phyloP scores from a whole-genome alignment of 495 filamentous ascomycete species.

The Sabuloglossum arenarium region DNA sequence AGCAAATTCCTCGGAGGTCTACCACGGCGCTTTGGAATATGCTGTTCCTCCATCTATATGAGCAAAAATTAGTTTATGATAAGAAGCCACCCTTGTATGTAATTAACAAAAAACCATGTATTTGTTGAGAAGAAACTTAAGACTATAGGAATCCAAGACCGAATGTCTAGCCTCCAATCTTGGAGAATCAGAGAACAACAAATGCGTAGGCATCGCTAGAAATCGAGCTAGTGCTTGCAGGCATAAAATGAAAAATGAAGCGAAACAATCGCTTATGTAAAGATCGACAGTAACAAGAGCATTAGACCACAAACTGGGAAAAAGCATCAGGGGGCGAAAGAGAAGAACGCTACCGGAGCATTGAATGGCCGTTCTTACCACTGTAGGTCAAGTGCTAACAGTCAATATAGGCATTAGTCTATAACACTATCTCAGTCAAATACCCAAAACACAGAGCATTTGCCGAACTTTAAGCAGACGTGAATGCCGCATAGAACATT shows the following conservation, averaged over 20 bases:
- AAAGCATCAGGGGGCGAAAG: not conserved
- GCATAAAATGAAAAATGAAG: not conserved
- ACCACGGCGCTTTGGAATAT: not conserved
- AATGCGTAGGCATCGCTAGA: not conserved
- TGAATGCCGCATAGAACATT: not conserved
- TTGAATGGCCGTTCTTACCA: not conserved
- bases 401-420: not conserved
- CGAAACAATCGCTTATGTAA: not conserved
- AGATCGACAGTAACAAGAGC: not conserved
- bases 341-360: not conserved
- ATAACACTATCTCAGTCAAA: not conserved
- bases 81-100: not conserved
- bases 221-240: not conserved
- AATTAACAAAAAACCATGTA: not conserved
- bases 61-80: not conserved
- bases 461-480: not conserved
- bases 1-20: not conserved
- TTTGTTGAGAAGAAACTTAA: not conserved
- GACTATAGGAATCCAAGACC: too few species aligned
- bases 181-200: not conserved
- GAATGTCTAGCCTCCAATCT: not conserved
- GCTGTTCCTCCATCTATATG: not conserved
- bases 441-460: not conserved
- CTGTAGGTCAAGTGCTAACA: not conserved
- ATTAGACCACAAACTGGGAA: not conserved